These are phyloP conservation scores for Penicillium waksmanii DNA, from an alignment of 495 filamentous ascomycete species.

Conservation along the genomic window DNA sequence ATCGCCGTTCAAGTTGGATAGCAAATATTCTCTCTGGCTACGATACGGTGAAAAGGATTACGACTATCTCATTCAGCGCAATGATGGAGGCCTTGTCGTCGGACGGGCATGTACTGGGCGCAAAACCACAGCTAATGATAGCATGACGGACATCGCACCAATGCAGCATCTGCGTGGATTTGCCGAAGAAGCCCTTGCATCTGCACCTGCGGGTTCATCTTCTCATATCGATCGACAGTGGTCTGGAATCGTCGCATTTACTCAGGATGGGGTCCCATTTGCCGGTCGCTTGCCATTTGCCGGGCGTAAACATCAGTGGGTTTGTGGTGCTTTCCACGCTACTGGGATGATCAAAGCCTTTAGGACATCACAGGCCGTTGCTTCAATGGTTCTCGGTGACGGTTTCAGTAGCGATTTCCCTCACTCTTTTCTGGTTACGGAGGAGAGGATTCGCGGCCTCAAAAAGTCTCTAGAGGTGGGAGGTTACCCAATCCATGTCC, in stretches of 20 bases:
- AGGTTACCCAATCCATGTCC: neutral
- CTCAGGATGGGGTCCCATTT: constrained; percentile 7
- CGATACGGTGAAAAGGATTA: constrained; percentile 8
- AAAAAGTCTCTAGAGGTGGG: neutral
- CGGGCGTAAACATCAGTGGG: constrained; percentile 4
- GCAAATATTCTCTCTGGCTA: constrained; percentile 4
- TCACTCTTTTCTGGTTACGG: neutral
- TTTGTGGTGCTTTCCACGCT: constrained; percentile 6
- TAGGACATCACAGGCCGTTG: neutral
- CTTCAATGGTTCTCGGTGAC: constrained; percentile 3
- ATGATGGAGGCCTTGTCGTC: constrained; percentile 1
- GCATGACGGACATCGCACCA: neutral
- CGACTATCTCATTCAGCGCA: constrained; percentile 7
- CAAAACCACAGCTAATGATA: neutral
- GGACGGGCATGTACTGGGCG: constrained; percentile 2
- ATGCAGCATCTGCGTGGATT: constrained; percentile 5
- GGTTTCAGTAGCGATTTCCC: neutral
- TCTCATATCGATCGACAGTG: neutral
- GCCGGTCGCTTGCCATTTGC: constrained; percentile 4
- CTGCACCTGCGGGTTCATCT: neutral
- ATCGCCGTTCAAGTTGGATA: neutral
- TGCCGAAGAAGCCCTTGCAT: neutral
- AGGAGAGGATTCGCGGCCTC: neutral
- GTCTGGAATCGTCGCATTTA: constrained; percentile 2
- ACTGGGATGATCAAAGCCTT: constrained; percentile 8